A percentile compares a stretch with the other conserved stretches of the same genome.
Evolutionary conservation across 768 basidiomycete species (phyloP).

Genomic region (Russula vinacea): DNA sequence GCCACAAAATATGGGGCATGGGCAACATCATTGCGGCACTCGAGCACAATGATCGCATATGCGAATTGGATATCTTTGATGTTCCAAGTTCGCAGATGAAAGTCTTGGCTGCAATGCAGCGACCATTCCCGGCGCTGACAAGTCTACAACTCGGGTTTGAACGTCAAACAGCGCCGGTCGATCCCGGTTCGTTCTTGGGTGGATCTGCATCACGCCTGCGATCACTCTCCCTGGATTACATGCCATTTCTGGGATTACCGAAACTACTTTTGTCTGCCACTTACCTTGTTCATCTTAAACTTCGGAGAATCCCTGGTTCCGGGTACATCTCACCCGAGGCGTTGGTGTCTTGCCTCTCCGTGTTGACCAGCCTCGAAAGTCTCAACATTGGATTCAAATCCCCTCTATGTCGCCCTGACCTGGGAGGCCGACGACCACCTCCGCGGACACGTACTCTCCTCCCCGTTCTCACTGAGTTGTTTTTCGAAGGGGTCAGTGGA

Average conservation of each 20-base stretch:
- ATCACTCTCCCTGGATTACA: too few relatives aligned
- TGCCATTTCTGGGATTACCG: too few relatives aligned
- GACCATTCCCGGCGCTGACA: not conserved
- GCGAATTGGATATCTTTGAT: too few relatives aligned
- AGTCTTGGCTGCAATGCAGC: not conserved
- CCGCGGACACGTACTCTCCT: not conserved
- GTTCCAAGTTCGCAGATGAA: not conserved
- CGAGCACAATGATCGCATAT: not conserved
- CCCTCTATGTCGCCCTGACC: not conserved
- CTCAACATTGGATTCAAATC: not conserved
- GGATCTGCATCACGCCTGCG: not conserved
- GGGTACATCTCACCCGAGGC: not conserved
- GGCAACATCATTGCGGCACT: constrained; percentile 2
- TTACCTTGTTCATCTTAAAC: too few relatives aligned
- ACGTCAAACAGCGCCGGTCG: not conserved
- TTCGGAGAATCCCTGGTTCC: too few relatives aligned
- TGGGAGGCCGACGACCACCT: not conserved
- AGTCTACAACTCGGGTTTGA: not conserved
- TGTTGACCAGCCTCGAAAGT: not conserved
- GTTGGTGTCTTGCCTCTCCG: not conserved
- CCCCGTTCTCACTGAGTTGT: not conserved
- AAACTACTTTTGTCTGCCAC: too few relatives aligned
- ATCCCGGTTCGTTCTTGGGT: constrained; percentile 5
- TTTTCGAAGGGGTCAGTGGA: not conserved
- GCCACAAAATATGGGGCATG: too few relatives aligned